Base-by-base conservation (phyloP, 805 yeast genomes). In the Barnettozyma californica region DNA sequence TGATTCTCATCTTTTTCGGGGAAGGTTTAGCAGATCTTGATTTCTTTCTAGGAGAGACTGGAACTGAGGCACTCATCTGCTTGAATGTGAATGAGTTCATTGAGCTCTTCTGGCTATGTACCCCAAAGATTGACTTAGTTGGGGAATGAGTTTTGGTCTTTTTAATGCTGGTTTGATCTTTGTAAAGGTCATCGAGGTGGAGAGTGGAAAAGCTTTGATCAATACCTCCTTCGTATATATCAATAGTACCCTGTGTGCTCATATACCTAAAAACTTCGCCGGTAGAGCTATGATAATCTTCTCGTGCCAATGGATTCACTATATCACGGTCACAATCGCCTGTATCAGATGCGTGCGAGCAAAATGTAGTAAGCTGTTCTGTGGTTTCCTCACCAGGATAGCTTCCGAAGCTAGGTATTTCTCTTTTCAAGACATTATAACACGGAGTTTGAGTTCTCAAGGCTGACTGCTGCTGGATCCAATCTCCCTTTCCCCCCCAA, bases 181-280 rank as follows among this genome's bases (percentile, higher is more conserved):
- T 29, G 29, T 50, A 45, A 10, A 52, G 33, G 18, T 51, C 39
- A 26, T 54, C 53, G 19, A 59, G 31, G n/a, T 53, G 49, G 31
- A 60, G 29, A 9, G 52, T 54, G 8, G 59, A 50, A 9, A 45
- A 45, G 3, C 62, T 49, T 39, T 54, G 56, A 10, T 54, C 54
- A 36, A 59, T 56, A 1, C 55, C 58, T 10, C 47, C 46, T 31
- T 50, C 47, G 21, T 46, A 46, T 26, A 59, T 25, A 6, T 51
- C 45, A 5, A 45, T 47, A 14, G 44, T 42, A 9, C 49, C 44
- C 6, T 53, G 50, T 1, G 53, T 57, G 33, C 52, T 46, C 44
- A 61, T 25, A n/a, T 48, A 54, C 35, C 44, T 57, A 41, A 61
- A 25, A 0, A 60, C 63, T 29, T 58, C 55, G 9, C 58, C 64